phyloP scores from a whole-genome alignment of 331 rosid species.

The Prunus yedoensis region DNA sequence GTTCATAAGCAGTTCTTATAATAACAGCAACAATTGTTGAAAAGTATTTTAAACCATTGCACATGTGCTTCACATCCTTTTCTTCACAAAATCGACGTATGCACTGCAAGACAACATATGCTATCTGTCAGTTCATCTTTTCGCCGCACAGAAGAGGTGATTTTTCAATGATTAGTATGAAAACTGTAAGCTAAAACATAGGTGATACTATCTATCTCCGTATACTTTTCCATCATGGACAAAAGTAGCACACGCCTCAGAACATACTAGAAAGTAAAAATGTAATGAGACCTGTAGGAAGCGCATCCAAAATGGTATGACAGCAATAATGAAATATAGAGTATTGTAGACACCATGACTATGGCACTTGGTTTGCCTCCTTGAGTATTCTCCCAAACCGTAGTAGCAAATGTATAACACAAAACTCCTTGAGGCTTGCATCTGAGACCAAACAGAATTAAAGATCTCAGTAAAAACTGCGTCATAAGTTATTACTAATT shows the following conservation, averaged over 20 bases:
- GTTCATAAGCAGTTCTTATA: conserved; percentile 52
- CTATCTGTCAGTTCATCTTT: not conserved
- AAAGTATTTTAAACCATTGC: conserved; percentile 50
- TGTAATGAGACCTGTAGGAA: conserved; percentile 48
- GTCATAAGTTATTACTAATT: conserved; percentile 1
- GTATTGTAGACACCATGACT: conserved; percentile 44
- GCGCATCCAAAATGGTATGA: conserved; percentile 66
- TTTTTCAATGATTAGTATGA: not conserved
- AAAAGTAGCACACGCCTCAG: not conserved
- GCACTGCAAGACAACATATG: conserved; percentile 41
- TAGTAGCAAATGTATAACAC: conserved; percentile 72
- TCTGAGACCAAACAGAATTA: conserved; percentile 40
- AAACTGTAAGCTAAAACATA: not conserved
- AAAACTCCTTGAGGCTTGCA: conserved; percentile 52
- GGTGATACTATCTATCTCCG: not conserved
- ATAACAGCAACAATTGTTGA: conserved; percentile 55
- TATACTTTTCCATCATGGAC: conserved; percentile 3
- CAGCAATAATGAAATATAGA: conserved; percentile 42
- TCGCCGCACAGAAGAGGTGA: not conserved
- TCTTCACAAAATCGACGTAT: conserved; percentile 50
- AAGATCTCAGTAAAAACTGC: conserved; percentile 11
- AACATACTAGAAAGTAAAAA: not conserved
- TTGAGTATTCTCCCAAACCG: conserved; percentile 63
- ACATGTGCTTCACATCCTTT: conserved; percentile 33
- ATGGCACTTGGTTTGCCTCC: conserved; percentile 59